phyloP scores from a whole-genome alignment of 2,329 filamentous ascomycete genomes.

The Hypocreales sp. region DNA sequence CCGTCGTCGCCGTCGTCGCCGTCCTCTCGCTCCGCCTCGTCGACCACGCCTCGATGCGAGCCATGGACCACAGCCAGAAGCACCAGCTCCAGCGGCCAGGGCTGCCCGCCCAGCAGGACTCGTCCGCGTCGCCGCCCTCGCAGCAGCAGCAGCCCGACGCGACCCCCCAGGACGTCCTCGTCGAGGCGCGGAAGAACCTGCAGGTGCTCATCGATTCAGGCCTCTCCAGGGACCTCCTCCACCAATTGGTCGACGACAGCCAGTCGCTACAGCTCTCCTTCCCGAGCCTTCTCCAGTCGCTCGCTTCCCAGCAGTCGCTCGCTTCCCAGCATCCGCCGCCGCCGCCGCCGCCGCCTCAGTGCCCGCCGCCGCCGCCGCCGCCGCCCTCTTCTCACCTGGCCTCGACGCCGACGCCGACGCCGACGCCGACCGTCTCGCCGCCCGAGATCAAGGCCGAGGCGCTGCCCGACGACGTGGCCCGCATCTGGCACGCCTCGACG shows the following conservation, averaged over 20 bases:
- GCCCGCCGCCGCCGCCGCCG: constrained; percentile 6
- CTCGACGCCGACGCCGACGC: constrained; percentile 3
- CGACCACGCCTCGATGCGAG: constrained; percentile 11
- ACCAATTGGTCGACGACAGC: constrained; percentile 24
- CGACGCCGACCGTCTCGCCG: constrained; percentile 7
- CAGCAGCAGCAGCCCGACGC: constrained; percentile 15
- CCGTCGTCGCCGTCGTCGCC: constrained; percentile 5
- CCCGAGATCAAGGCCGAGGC: constrained; percentile 15
- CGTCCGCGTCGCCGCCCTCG: constrained; percentile 4
- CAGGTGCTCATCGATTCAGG: constrained; percentile 29
- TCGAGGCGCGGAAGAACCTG: constrained; percentile 27
- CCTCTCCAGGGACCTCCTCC: constrained; percentile 25
- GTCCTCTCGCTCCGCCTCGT: constrained; percentile 3
- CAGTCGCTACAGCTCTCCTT: constrained; percentile 17
- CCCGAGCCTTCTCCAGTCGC: constrained; percentile 4
- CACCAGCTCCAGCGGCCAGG: constrained; percentile 12
- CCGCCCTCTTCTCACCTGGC: constrained; percentile 5
- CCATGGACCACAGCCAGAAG: constrained; percentile 17
- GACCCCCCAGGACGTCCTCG: constrained; percentile 26
- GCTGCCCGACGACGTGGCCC: constrained; percentile 12
- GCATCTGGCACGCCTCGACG: constrained; percentile 7
- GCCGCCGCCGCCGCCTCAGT: constrained; percentile 11
- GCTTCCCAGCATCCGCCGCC: constrained; percentile 13
- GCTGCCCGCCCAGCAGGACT: constrained; percentile 9
- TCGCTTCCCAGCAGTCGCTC: constrained; percentile 6